Conservation (phyloP, 768 basidiomycete genomes). For the Suillus decipiens region DNA sequence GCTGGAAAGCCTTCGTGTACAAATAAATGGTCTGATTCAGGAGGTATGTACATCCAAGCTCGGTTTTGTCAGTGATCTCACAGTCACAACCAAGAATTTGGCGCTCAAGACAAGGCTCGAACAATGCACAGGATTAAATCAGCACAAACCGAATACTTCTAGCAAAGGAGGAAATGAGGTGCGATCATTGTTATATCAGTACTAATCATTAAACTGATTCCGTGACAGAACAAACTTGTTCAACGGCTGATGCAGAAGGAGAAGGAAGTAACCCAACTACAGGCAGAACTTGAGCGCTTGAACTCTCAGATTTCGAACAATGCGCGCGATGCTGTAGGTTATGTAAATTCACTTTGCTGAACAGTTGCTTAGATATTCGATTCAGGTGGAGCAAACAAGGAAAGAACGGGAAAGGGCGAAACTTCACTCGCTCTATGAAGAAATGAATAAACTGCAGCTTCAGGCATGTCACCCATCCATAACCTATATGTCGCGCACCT, state of each 20-base stretch:
- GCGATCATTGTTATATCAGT: constrained; percentile 15
- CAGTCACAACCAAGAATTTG: neutral
- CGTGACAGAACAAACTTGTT: constrained; percentile 68
- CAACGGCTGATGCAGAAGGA: constrained; percentile 85
- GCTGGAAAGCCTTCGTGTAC: constrained; percentile 55
- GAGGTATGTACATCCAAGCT: constrained; percentile 47
- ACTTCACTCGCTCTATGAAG: constrained; percentile 71
- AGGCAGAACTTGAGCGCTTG: constrained; percentile 66
- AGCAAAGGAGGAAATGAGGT: constrained; percentile 63
- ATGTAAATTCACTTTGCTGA: neutral
- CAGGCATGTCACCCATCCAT: constrained; percentile 48
- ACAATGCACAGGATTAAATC: neutral
- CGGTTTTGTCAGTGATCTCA: constrained; percentile 28
- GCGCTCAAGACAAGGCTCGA: constrained; percentile 1
- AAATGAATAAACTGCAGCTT: constrained; percentile 68
- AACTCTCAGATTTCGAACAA: constrained; percentile 60
- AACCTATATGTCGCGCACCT: constrained; percentile 3
- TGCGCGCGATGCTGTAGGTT: constrained; percentile 58
- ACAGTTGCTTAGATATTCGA: neutral
- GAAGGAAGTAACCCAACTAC: constrained; percentile 76
- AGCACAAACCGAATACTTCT: constrained; percentile 38
- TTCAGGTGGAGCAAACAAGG: constrained; percentile 70
- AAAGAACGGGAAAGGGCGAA: constrained; percentile 76
- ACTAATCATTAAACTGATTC: neutral
- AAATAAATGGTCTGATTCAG: constrained; percentile 63